phyloP scores from a whole-genome alignment of 2,329 filamentous ascomycete genomes.

The Hirsutella thompsonii region DNA sequence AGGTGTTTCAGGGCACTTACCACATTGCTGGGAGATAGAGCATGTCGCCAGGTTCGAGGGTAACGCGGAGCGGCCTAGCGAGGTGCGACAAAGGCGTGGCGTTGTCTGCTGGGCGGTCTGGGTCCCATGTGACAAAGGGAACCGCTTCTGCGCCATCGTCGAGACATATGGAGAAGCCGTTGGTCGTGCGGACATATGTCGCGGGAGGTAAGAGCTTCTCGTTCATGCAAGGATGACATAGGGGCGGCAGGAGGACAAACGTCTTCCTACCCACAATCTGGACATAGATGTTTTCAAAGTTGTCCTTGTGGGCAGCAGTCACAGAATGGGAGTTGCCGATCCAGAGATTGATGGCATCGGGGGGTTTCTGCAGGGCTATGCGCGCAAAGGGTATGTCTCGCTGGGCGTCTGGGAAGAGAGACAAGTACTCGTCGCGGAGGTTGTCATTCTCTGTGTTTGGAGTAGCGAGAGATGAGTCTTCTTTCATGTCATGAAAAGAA shows the following conservation, averaged over 20 bases:
- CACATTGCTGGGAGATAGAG: slow-evolving; percentile 72
- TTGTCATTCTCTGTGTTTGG: slow-evolving; percentile 59
- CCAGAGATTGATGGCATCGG: slow-evolving; percentile 76
- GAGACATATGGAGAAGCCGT: slow-evolving; percentile 16
- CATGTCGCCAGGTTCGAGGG: slow-evolving; percentile 63
- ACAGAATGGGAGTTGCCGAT: slow-evolving; percentile 59
- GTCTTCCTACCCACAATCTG: slow-evolving; percentile 62
- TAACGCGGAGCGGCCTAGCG: slow-evolving; percentile 51
- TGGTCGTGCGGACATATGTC: slow-evolving; percentile 36
- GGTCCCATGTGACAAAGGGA: slow-evolving; percentile 66
- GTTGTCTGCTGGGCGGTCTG: slow-evolving; percentile 38
- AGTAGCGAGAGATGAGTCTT: background rate
- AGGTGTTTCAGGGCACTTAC: slow-evolving; percentile 26
- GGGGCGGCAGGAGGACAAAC: slow-evolving; percentile 61
- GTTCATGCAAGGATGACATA: slow-evolving; percentile 55
- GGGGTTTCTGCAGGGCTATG: slow-evolving; percentile 50
- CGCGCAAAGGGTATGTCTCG: slow-evolving; percentile 57
- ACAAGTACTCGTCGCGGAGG: slow-evolving; percentile 56
- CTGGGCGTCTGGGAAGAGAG: slow-evolving; percentile 51
- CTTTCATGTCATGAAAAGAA: background rate
- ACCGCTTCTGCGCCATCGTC: slow-evolving; percentile 27
- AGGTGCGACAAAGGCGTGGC: slow-evolving; percentile 46
- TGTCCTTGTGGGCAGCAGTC: slow-evolving; percentile 69
- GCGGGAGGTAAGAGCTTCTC: slow-evolving; percentile 45
- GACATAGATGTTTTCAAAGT: slow-evolving; percentile 77